phyloP scores from a whole-genome alignment of 208 protist species.

The Trypanosomatidae sp. region DNA sequence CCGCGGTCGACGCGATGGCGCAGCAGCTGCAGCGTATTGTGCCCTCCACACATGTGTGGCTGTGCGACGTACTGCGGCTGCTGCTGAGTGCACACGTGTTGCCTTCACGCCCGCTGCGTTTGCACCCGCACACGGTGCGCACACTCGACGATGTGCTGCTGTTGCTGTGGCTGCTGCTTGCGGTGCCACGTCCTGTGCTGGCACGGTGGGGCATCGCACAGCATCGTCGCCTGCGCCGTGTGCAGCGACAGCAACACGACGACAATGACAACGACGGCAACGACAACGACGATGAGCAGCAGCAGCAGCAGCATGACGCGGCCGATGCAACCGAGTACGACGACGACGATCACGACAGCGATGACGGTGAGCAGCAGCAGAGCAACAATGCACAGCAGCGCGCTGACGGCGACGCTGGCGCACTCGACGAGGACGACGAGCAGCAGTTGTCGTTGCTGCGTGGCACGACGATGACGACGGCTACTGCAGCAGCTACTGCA shows the following conservation, averaged over 20 bases:
- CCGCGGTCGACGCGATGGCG: too few species aligned
- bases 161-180: slow-evolving; percentile 44
- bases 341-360: slow-evolving; percentile 2
- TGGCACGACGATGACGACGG: too few species aligned
- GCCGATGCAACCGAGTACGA: not conserved
- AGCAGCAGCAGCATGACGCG: slow-evolving; percentile 3
- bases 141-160: slow-evolving; percentile 28
- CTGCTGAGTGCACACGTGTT: slow-evolving; percentile 33
- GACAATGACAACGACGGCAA: slow-evolving; percentile 4
- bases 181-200: slow-evolving; percentile 21
- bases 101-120: slow-evolving; percentile 19
- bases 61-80: slow-evolving; percentile 16
- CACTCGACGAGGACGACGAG: too few species aligned
- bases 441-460: too few species aligned
- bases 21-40: slow-evolving; percentile 12
- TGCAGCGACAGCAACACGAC: not conserved
- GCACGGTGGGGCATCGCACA: slow-evolving; percentile 23
- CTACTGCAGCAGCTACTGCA: too few species aligned
- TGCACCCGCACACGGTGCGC: slow-evolving; percentile 5
- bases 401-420: not conserved
- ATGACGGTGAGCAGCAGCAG: slow-evolving; percentile 6
- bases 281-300: slow-evolving; percentile 6
- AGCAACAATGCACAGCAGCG: slow-evolving; percentile 7
- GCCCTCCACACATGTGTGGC: slow-evolving; percentile 9
- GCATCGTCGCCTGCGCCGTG: not conserved